Evolutionary conservation across 352 stramenopile genomes (phyloP).

Genomic region (Plasmopara muralis): DNA sequence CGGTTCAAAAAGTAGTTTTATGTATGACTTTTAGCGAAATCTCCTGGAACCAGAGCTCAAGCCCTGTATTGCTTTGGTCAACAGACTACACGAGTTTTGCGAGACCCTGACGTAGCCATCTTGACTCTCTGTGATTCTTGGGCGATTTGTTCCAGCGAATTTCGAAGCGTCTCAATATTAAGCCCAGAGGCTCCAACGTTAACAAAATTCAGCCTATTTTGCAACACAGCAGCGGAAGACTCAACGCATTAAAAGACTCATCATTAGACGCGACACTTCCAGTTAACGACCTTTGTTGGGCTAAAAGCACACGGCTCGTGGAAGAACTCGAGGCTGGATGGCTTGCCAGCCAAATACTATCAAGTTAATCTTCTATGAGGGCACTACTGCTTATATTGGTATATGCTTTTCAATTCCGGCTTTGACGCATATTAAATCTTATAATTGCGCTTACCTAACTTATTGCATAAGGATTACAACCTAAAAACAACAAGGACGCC

Average conservation of each 20-base stretch:
- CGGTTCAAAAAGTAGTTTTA: constrained; percentile 3
- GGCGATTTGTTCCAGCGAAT: constrained; percentile 4
- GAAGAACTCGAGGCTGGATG: not conserved
- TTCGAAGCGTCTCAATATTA: not conserved
- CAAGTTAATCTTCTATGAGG: not conserved
- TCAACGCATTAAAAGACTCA: not conserved
- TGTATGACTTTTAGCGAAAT: not conserved
- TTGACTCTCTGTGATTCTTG: constrained; percentile 5
- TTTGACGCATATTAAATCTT: not conserved
- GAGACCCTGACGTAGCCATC: not conserved
- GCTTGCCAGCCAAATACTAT: not conserved
- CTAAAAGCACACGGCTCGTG: not conserved
- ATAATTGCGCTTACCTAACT: not conserved
- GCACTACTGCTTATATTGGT: not conserved
- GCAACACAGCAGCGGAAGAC: not conserved
- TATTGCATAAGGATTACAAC: not conserved
- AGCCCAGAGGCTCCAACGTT: not conserved
- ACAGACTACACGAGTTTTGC: constrained; percentile 1
- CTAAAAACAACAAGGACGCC: not conserved
- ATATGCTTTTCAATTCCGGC: not conserved
- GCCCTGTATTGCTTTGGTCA: constrained; percentile 1
- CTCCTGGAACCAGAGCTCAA: not conserved
- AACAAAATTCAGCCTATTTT: constrained; percentile 1
- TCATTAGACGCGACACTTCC: not conserved
- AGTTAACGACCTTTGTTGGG: not conserved